Evolutionary conservation across 805 yeast species (phyloP).

Genomic region (Starmerella apicola): DNA sequence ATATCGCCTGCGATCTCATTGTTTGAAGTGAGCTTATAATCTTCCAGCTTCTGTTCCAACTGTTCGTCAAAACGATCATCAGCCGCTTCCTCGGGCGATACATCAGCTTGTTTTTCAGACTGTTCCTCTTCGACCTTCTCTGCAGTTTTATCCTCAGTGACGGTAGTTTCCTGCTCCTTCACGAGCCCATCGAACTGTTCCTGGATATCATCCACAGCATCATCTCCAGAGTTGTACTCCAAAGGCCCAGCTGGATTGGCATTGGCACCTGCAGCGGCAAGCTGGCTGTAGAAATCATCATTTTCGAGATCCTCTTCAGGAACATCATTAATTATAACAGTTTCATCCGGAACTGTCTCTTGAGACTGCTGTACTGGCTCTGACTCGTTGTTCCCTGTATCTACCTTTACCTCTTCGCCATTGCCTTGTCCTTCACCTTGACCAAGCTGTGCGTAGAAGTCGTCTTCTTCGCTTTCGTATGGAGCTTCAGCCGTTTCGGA

Average conservation of each 20-base stretch:
- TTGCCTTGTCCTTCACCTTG: no score
- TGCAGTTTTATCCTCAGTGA: background rate
- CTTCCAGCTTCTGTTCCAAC: background rate
- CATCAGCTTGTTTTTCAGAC: background rate
- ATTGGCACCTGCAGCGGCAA: background rate
- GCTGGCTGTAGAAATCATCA: background rate
- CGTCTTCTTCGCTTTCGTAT: no score
- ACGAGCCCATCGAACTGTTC: background rate
- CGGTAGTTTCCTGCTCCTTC: background rate
- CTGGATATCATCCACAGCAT: background rate
- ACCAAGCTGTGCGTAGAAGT: no score
- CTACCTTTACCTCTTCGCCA: no score
- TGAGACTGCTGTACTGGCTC: slow-evolving; percentile 2
- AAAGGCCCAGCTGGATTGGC: background rate
- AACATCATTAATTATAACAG: background rate
- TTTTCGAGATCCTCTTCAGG: slow-evolving; percentile 1
- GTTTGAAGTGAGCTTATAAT: background rate
- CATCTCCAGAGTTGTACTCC: background rate
- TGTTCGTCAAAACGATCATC: background rate
- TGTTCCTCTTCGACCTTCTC: slow-evolving; percentile 1
- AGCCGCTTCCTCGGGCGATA: background rate
- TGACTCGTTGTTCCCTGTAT: slow-evolving; percentile 1
- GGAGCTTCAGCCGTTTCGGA: no score
- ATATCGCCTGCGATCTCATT: background rate
- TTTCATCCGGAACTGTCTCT: background rate